Evolutionary conservation across 2,329 filamentous ascomycete genomes (phyloP), one percentile per base, ranked within the genome.

Genomic region (Penicillium rolfsii): DNA sequence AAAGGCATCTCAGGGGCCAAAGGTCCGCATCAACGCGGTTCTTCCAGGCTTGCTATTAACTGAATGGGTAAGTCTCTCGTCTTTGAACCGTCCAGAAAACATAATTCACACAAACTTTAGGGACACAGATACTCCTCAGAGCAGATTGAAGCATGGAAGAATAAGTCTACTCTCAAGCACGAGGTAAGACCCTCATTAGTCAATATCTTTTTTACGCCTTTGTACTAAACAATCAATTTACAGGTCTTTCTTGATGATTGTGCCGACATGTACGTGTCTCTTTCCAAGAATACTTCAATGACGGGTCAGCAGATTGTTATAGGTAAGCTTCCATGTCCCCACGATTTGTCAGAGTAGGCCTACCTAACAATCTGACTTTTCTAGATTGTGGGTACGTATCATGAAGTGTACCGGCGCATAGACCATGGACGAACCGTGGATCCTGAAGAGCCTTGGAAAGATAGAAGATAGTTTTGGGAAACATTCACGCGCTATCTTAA

Each of bases 1-100:
- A 4, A 57, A 57, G 24, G 55, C 45, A 40, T 50, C 45, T 4
- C 55, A 57, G 36, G 86, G 85, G 0, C 79, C 81, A 3, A 86
- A 85, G 71, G 76, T 87, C 16, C 73, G 85, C 33, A 79, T 86
- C 26, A 88, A 88, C 70, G 83, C 84, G 46, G 81, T 88, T 4
- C 58, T 62, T 3, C 55, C 55, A 2, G 55, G 55, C 16, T n/a
- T 57, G 12, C 55, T 57, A 4, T 33, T 57, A 8, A 57, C 55
- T 11, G 55, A 57, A 28, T 57, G 55, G 55, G 55, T 57, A 43
- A 52, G 38, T 36, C 24, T n/a, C 4, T 19, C 14, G 28, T 16
- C 19, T 12, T 12, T 5, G 2, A 12, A 45, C 2, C 4, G 14
- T 24, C 5, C 6, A 3, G 28, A 8, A 14, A 26, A 9, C n/a